These are phyloP conservation scores for Talaromyces sp. DNA, from an alignment of 2,329 filamentous ascomycete species.

Conservation along the genomic window DNA sequence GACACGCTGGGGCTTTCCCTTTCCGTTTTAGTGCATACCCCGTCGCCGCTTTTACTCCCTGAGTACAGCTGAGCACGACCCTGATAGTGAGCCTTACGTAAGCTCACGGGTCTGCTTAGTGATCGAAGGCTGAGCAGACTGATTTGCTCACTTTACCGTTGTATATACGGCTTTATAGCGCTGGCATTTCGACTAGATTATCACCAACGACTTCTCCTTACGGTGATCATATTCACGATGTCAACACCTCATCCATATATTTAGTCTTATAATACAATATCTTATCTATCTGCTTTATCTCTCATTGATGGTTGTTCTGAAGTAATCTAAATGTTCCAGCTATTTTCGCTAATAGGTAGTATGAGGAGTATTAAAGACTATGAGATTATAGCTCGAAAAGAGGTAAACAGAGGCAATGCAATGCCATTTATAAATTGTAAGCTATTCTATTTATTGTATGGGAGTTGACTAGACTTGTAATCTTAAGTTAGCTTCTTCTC, in stretches of 20 bases:
- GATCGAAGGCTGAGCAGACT: not conserved
- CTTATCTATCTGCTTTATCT: constrained; percentile 1
- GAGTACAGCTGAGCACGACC: constrained; percentile 19
- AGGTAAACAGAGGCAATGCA: too few relatives aligned
- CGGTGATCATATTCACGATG: not conserved
- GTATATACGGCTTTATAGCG: not conserved
- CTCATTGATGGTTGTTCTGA: constrained; percentile 1
- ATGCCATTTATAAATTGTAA: too few relatives aligned
- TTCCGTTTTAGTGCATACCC: constrained; percentile 2
- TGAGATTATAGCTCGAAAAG: not conserved
- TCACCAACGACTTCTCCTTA: constrained; percentile 9
- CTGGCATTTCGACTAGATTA: constrained; percentile 5
- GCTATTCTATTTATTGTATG: not conserved
- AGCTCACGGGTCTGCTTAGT: too few relatives aligned
- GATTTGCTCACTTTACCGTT: not conserved
- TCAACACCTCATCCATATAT: not conserved
- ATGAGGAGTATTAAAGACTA: constrained; percentile 1
- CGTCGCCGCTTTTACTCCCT: not conserved
- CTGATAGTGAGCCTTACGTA: too few relatives aligned
- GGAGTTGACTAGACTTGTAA: too few relatives aligned
- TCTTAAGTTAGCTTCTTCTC: too few relatives aligned
- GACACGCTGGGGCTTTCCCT: constrained; percentile 13
- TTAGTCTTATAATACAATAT: not conserved
- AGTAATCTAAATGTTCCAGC: not conserved
- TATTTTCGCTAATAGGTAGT: not conserved